A percentile compares a stretch with the other conserved stretches of the same genome.
phyloP scores from a whole-genome alignment of 176 grass and related monocot species.

The Eleusine coracana region DNA sequence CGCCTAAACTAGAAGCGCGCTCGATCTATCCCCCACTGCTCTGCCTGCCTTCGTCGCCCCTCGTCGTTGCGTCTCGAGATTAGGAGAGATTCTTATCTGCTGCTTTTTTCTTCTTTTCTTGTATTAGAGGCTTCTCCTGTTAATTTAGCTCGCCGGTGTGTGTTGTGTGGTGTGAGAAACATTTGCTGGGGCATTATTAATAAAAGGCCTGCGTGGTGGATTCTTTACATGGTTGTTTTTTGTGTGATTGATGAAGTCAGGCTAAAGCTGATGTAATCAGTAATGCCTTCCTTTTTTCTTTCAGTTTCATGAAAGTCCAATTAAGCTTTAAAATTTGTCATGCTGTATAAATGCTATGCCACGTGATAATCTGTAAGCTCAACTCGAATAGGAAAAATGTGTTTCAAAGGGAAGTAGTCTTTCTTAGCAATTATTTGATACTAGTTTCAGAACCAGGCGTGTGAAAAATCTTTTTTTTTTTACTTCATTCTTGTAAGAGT shows the following conservation, averaged over 20 bases:
- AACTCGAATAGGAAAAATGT: no score
- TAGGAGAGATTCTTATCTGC: no score
- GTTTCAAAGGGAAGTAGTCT: no score
- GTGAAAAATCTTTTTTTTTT: no score
- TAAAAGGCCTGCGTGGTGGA: not conserved
- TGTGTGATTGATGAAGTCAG: not conserved
- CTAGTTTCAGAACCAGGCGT: no score
- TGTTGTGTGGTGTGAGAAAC: not conserved
- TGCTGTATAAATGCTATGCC: no score
- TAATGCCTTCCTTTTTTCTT: not conserved
- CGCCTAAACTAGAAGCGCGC: slow-evolving; percentile 30
- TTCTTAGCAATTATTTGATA: no score
- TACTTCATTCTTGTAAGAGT: no score
- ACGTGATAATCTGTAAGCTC: no score
- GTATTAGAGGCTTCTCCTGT: not conserved
- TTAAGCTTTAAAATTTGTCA: no score
- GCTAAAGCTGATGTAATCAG: not conserved
- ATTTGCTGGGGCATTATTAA: not conserved
- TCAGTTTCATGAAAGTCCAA: not conserved
- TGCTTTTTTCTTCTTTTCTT: no score
- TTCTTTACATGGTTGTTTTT: not conserved
- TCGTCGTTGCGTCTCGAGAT: no score
- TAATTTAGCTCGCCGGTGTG: not conserved
- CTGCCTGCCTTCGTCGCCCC: not conserved
- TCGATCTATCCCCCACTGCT: slow-evolving; percentile 19